phyloP scores from a whole-genome alignment of 306 rosid species.

The Fagus crenata region DNA sequence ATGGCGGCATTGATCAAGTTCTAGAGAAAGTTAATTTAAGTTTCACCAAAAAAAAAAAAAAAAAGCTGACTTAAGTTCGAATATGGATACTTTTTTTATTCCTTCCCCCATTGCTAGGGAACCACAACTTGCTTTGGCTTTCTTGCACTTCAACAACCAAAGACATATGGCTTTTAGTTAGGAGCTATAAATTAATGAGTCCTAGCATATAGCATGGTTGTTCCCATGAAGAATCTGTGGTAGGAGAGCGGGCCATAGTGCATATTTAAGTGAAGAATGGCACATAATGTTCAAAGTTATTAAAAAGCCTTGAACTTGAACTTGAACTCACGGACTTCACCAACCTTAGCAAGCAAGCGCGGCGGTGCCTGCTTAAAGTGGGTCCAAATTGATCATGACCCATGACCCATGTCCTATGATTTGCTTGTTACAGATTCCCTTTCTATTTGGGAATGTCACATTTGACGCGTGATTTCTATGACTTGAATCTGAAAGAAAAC shows the following conservation, averaged over 20 bases:
- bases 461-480: slow-evolving; percentile 5
- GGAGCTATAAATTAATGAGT: neutral
- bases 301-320: too few relatives aligned
- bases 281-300: neutral
- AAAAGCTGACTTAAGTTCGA: too few relatives aligned
- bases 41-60: too few relatives aligned
- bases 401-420: neutral
- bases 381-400: neutral
- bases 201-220: neutral
- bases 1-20: too few relatives aligned
- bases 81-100: too few relatives aligned
- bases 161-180: neutral
- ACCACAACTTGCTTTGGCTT: neutral
- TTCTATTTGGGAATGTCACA: neutral
- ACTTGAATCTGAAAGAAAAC: neutral
- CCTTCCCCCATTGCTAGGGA: neutral
- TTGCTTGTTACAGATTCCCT: slow-evolving; percentile 3
- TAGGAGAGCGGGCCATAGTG: slow-evolving; percentile 3
- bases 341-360: slow-evolving; percentile 4
- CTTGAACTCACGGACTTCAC: neutral
- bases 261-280: neutral
- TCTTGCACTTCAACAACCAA: neutral
- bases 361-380: slow-evolving; percentile 10
- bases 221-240: slow-evolving; percentile 3
- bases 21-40: too few relatives aligned